Percentiles rank a stretch among this genome's conserved stretches.
phyloP scores from a whole-genome alignment of 208 protist genomes.

The Porcisia hertigi region DNA sequence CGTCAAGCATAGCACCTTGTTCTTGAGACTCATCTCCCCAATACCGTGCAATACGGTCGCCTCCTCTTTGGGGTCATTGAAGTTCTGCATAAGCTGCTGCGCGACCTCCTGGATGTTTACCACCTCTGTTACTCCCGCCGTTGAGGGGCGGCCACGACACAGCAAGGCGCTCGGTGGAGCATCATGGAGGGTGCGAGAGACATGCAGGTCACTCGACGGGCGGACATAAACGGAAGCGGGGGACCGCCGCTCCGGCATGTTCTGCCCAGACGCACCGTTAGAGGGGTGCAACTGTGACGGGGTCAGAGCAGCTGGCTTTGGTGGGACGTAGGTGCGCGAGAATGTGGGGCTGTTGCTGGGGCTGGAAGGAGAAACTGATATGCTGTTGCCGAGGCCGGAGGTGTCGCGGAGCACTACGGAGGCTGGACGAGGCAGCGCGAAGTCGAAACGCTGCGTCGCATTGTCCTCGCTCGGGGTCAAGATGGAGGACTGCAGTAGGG shows the following conservation, averaged over 20 bases:
- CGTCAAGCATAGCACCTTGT: constrained; percentile 78
- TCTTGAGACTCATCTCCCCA: constrained; percentile 58
- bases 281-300: constrained; percentile 16
- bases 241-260: constrained; percentile 6
- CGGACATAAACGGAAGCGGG: constrained; percentile 5
- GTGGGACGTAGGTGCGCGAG: constrained; percentile 13
- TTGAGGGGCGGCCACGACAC: constrained; percentile 21
- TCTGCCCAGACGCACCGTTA: constrained; percentile 1
- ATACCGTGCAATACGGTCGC: constrained; percentile 48
- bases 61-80: constrained; percentile 54
- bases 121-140: constrained; percentile 36
- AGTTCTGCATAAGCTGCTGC: constrained; percentile 68
- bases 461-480: constrained; percentile 32
- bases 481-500: constrained; percentile 30
- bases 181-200: constrained; percentile 17
- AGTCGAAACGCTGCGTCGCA: constrained; percentile 22
- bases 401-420: constrained; percentile 21
- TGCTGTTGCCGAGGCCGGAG: constrained; percentile 15
- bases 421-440: constrained; percentile 16
- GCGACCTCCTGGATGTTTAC: constrained; percentile 74
- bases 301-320: constrained; percentile 14
- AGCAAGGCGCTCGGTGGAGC: background rate
- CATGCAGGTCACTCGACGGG: constrained; percentile 9
- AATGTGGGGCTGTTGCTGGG: constrained; percentile 13
- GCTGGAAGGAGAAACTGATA: constrained; percentile 8